These are phyloP conservation scores for Diaporthe citriasiana DNA, from an alignment of 2,329 filamentous ascomycete genomes.

Conservation along the genomic window DNA sequence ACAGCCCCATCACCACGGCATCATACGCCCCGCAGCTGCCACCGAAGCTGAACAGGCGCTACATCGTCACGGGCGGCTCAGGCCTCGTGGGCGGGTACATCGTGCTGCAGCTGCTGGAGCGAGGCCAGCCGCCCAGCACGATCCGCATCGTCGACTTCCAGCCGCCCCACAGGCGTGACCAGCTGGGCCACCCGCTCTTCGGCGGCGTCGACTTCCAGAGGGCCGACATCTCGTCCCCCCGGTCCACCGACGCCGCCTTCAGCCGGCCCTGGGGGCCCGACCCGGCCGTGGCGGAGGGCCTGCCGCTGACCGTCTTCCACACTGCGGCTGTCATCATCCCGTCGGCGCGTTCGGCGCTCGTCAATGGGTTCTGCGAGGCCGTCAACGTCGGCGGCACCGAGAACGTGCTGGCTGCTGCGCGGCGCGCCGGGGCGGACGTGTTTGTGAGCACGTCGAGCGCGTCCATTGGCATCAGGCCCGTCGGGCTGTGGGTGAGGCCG, in stretches of 20 bases:
- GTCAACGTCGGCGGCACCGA: conserved; percentile 63
- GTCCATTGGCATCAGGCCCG: conserved; percentile 57
- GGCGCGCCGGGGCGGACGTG: conserved; percentile 56
- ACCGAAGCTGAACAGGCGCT: conserved; percentile 53
- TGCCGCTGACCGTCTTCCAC: conserved; percentile 70
- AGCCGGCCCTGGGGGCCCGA: conserved; percentile 65
- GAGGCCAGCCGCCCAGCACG: conserved; percentile 63
- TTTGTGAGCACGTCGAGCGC: conserved; percentile 63
- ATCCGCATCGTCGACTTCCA: conserved; percentile 69
- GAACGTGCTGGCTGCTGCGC: conserved; percentile 60
- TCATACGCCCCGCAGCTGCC: conserved; percentile 50
- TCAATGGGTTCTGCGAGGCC: conserved; percentile 55
- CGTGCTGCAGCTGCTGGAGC: conserved; percentile 65
- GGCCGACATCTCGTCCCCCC: conserved; percentile 64
- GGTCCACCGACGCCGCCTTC: conserved; percentile 62
- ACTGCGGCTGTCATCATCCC: conserved; percentile 63
- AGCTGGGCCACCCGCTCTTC: conserved; percentile 53
- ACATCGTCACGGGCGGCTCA: conserved; percentile 57
- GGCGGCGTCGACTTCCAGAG: conserved; percentile 58
- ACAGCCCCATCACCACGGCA: conserved; percentile 47
- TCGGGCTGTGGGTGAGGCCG: conserved; percentile 56
- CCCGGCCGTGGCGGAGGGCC: conserved; percentile 51
- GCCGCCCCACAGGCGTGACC: conserved; percentile 58
- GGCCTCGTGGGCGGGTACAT: conserved; percentile 70
- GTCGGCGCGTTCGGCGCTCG: conserved; percentile 57